Percentiles rank a stretch among this genome's conserved stretches.
Conservation (phyloP, 2,329 filamentous ascomycete species). For the Thielaviopsis populi region DNA sequence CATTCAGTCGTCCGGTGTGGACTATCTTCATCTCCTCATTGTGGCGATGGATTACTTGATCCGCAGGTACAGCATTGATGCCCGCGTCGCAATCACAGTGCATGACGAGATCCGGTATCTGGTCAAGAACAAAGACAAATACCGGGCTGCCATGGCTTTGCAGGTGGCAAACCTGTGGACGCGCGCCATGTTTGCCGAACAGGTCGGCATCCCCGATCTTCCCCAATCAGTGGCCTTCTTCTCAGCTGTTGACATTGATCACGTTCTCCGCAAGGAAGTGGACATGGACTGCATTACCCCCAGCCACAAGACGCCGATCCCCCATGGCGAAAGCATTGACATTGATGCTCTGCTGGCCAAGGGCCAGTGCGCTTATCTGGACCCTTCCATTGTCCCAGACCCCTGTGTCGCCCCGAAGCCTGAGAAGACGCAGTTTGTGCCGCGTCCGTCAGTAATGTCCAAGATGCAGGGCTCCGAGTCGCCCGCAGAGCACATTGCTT, state of each 20-base stretch:
- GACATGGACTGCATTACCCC: slow-evolving; percentile 96
- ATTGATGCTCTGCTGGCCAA: slow-evolving; percentile 65
- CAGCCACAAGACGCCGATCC: slow-evolving; percentile 62
- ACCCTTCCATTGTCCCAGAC: slow-evolving; percentile 46
- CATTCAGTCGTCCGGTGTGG: slow-evolving; percentile 91
- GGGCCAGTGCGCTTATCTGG: slow-evolving; percentile 51
- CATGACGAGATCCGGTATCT: slow-evolving; percentile 97
- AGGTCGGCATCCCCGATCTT: slow-evolving; percentile 88
- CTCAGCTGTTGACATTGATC: slow-evolving; percentile 86
- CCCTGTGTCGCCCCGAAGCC: slow-evolving; percentile 38
- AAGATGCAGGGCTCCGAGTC: slow-evolving; percentile 33
- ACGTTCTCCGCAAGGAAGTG: slow-evolving; percentile 92
- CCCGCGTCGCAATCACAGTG: slow-evolving; percentile 80
- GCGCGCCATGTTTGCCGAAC: slow-evolving; percentile 89
- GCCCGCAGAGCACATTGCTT: slow-evolving; percentile 36
- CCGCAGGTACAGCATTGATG: slow-evolving; percentile 68
- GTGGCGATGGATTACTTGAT: slow-evolving; percentile 89
- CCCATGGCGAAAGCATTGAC: slow-evolving; percentile 74
- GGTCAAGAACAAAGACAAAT: slow-evolving; percentile 71
- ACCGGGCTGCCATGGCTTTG: slow-evolving; percentile 78
- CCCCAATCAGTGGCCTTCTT: slow-evolving; percentile 93
- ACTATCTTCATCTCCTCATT: slow-evolving; percentile 89
- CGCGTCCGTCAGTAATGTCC: slow-evolving; percentile 68
- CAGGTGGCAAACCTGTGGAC: slow-evolving; percentile 96
- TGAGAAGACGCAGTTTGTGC: slow-evolving; percentile 49